Conservation (phyloP, 2,329 filamentous ascomycete species). For the Fusarium tupiense region DNA sequence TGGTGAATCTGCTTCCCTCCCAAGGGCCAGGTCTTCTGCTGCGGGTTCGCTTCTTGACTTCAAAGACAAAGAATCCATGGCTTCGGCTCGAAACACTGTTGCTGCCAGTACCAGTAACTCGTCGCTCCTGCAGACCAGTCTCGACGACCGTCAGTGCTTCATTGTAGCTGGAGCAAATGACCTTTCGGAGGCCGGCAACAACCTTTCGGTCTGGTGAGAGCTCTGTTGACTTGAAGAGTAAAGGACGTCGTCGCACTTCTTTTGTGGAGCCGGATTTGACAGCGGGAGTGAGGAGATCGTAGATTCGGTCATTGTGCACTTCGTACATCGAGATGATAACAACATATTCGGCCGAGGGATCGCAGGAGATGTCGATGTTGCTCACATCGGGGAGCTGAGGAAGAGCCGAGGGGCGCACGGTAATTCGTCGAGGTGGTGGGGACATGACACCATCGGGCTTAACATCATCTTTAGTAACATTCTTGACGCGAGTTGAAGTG, state of each 20-base stretch:
- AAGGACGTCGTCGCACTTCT: slow-evolving; percentile 77
- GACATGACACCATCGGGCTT: slow-evolving; percentile 61
- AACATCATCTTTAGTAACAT: slow-evolving; percentile 56
- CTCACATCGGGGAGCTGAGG: slow-evolving; percentile 81
- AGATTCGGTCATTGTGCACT: slow-evolving; percentile 98
- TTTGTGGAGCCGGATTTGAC: slow-evolving; percentile 70
- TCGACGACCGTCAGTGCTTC: slow-evolving; percentile 93
- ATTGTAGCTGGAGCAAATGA: slow-evolving; percentile 82
- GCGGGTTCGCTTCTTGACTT: slow-evolving; percentile 82
- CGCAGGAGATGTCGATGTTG: slow-evolving; percentile 69
- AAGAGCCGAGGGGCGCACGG: slow-evolving; percentile 75
- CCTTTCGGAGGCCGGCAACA: slow-evolving; percentile 89
- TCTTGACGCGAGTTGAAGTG: slow-evolving; percentile 57
- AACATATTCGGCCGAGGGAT: slow-evolving; percentile 78
- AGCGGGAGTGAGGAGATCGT: slow-evolving; percentile 82
- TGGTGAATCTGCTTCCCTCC: slow-evolving; percentile 81
- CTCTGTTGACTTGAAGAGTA: slow-evolving; percentile 94
- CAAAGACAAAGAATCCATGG: slow-evolving; percentile 95
- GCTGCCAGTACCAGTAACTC: slow-evolving; percentile 89
- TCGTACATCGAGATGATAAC: slow-evolving; percentile 98
- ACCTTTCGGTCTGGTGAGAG: slow-evolving; percentile 90
- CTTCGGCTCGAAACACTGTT: slow-evolving; percentile 93
- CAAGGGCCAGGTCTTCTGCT: slow-evolving; percentile 65
- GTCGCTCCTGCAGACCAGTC: slow-evolving; percentile 85
- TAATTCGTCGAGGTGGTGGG: slow-evolving; percentile 68